Conservation (phyloP, 352 stramenopile genomes). For the Phytophthora colocasiae region DNA sequence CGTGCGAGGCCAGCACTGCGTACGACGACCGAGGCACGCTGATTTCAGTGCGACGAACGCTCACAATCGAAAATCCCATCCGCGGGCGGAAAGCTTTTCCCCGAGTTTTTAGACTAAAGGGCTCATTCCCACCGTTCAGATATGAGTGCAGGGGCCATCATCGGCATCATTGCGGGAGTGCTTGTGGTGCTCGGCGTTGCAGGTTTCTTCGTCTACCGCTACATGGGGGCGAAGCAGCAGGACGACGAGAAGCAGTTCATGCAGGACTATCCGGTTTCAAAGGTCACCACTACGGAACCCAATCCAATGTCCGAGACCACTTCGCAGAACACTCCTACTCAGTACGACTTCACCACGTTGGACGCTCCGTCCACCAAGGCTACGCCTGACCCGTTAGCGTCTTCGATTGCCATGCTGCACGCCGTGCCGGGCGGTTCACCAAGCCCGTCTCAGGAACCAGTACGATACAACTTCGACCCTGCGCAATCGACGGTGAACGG, state of each 20-base stretch:
- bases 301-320: slow-evolving; percentile 27
- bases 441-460: slow-evolving; percentile 35
- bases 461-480: slow-evolving; percentile 46
- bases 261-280: slow-evolving; percentile 39
- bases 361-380: slow-evolving; percentile 32
- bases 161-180: slow-evolving; percentile 55
- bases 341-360: slow-evolving; percentile 50
- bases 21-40: slow-evolving; percentile 29
- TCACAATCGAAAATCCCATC: slow-evolving; percentile 27
- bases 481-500: slow-evolving; percentile 41
- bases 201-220: slow-evolving; percentile 52
- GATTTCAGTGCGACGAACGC: slow-evolving; percentile 34
- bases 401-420: slow-evolving; percentile 48
- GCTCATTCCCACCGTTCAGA: slow-evolving; percentile 14
- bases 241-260: slow-evolving; percentile 53
- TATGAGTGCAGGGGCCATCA: slow-evolving; percentile 50
- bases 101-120: background rate
- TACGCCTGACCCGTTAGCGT: slow-evolving; percentile 31
- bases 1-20: slow-evolving; percentile 1
- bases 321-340: slow-evolving; percentile 34
- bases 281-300: slow-evolving; percentile 25
- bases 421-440: slow-evolving; percentile 18
- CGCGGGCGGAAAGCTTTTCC: slow-evolving; percentile 9
- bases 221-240: slow-evolving; percentile 27
- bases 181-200: slow-evolving; percentile 41